These are phyloP conservation scores for Camellia sinensis DNA, from an alignment of 148 eudicot species.

Conservation along the genomic window DNA sequence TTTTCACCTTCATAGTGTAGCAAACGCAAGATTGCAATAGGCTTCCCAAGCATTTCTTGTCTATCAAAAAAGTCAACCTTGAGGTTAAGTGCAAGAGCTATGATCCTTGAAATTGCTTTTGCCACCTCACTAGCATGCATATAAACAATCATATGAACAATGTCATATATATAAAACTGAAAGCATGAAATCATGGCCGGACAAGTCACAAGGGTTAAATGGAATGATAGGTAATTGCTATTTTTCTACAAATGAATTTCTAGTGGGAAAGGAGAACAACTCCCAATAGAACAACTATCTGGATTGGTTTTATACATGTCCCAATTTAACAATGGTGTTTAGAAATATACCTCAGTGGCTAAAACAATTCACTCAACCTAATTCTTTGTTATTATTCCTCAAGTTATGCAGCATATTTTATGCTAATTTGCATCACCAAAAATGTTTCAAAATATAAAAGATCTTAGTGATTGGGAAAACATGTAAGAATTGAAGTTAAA, in stretches of 20 bases:
- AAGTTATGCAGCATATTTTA: constrained; percentile 6
- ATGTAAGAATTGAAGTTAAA: background rate
- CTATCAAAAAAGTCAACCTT: constrained; percentile 58
- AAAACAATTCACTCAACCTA: background rate
- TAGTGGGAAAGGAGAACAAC: background rate
- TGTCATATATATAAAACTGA: background rate
- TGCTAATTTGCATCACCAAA: background rate
- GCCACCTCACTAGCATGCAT: constrained; percentile 52
- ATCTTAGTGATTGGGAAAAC: background rate
- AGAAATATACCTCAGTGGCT: background rate
- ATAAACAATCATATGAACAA: background rate
- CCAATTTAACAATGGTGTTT: background rate
- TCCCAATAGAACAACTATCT: background rate
- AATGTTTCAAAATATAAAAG: background rate
- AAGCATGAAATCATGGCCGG: background rate
- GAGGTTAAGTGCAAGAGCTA: constrained; percentile 84
- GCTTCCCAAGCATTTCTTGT: constrained; percentile 70
- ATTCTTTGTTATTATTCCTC: background rate
- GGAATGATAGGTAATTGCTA: background rate
- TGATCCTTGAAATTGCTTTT: constrained; percentile 58
- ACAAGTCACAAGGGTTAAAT: constrained; percentile 6
- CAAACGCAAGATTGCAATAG: constrained; percentile 67
- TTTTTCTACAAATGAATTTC: background rate
- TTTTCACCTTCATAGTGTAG: constrained; percentile 78
- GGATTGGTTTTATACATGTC: background rate